Conservation (phyloP, 1,284 basidiomycete genomes). For the Mycena citricolor region DNA sequence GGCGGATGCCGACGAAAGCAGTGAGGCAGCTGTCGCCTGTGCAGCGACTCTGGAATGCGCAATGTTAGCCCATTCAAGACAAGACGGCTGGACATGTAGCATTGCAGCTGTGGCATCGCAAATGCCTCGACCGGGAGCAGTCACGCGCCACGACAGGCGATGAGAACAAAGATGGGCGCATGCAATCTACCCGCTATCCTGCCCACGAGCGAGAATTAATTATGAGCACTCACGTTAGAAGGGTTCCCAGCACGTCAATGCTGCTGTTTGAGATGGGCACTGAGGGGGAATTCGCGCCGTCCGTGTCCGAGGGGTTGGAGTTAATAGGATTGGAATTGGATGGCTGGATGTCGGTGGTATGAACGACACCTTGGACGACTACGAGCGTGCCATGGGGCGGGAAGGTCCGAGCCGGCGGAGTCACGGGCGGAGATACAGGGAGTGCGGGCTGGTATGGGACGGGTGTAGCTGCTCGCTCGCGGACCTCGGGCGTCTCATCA, state of each 20-base stretch:
- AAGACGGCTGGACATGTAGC: too few species aligned
- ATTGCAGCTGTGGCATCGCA: too few species aligned
- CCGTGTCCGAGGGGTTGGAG: conserved; percentile 14
- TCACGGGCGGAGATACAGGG: conserved; percentile 19
- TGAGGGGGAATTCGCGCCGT: conserved; percentile 11
- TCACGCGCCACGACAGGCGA: too few species aligned
- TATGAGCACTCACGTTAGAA: conserved; percentile 58
- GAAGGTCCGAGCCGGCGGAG: conserved; percentile 43
- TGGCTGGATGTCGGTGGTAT: conserved; percentile 64
- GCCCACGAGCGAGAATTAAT: too few species aligned
- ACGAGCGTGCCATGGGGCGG: conserved; percentile 75
- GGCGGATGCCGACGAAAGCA: conserved; percentile 59
- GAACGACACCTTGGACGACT: conserved; percentile 78
- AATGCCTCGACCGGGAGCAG: too few species aligned
- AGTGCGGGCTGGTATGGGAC: neutral
- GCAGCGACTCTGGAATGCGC: conserved; percentile 70
- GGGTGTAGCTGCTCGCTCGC: too few species aligned
- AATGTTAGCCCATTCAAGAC: too few species aligned
- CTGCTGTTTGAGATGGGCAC: conserved; percentile 42
- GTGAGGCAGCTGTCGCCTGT: conserved; percentile 76
- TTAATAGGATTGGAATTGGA: conserved; percentile 19
- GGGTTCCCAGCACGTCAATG: conserved; percentile 76
- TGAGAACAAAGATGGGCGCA: too few species aligned
- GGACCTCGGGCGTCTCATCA: too few species aligned
- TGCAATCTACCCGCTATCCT: too few species aligned